A percentile compares a stretch with the other conserved stretches of the same genome.
These are phyloP conservation scores for Phytophthora quininea DNA, from an alignment of 352 stramenopile species.

Conservation along the genomic window DNA sequence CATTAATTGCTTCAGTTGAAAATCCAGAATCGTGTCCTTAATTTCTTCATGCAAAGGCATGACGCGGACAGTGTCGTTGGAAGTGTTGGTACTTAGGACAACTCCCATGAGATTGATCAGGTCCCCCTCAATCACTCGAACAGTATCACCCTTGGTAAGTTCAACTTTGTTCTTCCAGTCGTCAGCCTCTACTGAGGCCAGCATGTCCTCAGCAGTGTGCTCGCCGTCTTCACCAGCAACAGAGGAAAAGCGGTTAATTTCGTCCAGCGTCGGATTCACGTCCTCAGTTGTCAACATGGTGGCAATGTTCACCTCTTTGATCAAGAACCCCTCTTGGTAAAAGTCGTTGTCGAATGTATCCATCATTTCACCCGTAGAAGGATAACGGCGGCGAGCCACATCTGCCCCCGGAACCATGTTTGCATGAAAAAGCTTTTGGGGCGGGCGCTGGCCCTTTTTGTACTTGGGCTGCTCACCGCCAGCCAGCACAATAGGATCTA, in stretches of 20 bases:
- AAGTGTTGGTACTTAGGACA: conserved; percentile 88
- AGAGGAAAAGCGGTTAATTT: conserved; percentile 89
- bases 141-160: conserved; percentile 89
- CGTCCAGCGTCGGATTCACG: conserved; percentile 84
- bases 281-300: conserved; percentile 88
- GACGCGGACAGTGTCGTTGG: conserved; percentile 87
- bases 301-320: conserved; percentile 88
- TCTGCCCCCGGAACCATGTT: conserved; percentile 72
- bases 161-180: conserved; percentile 92
- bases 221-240: conserved; percentile 70
- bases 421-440: conserved; percentile 83
- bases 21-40: conserved; percentile 91
- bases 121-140: conserved; percentile 88
- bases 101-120: conserved; percentile 91
- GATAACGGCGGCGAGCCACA: conserved; percentile 71
- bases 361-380: conserved; percentile 84
- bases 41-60: conserved; percentile 92
- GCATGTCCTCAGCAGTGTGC: conserved; percentile 68
- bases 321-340: conserved; percentile 88
- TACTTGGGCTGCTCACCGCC: conserved; percentile 86
- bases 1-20: conserved; percentile 90
- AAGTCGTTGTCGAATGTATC: conserved; percentile 90
- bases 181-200: conserved; percentile 74
- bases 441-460: conserved; percentile 89
- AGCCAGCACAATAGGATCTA: conserved; percentile 76